Evolutionary conservation across 371 early-diverging fungal species (phyloP), one percentile per base, ranked within the genome.

Genomic region (Syncephalis fuscata): DNA sequence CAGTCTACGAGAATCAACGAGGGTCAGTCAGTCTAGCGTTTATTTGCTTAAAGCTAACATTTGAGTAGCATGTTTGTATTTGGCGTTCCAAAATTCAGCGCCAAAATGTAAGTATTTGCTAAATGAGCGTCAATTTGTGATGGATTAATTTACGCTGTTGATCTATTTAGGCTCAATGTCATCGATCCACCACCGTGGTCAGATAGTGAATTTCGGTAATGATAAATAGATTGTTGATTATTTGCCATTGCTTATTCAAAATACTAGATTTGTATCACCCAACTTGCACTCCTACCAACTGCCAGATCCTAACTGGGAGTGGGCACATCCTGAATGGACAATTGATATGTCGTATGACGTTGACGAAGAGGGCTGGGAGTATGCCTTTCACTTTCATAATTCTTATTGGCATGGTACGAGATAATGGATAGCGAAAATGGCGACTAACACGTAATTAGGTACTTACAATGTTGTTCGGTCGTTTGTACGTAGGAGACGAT

Each of bases 261-360:
- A 41, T 19, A 41, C 41, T 44, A 44, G 44, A 19, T 44, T 44
- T 24, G 19, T 24, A 22, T 24, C 44, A 21, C 22, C 24, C 14
- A 24, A 44, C 24, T 22, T 44, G 11, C 16, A 44, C 20, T 44
- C 44, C 3, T 19, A 19, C 11, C 44, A 64, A 39, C 40, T 75
- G 16, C 76, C 76, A 11, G 76, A 75, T 49, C 73, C 73, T 9
- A 65, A 64, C 4, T 75, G 76, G 76, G 67, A 71, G 53, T 75
- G 76, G 76, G 71, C 70, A 45, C 67, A 64, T 48, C 65, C 67
- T 48, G 65, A 68, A 22, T 75, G 76, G 76, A 59, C 71, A 56
- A 70, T 73, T 20, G 73, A 75, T 50, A 73, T 73, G 73, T 68
- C 76, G 11, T 68, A 59, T 3, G 73, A 75, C 52, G 76, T 75